Conservation (phyloP, 768 basidiomycete genomes). For the Mycena chlorophos region DNA sequence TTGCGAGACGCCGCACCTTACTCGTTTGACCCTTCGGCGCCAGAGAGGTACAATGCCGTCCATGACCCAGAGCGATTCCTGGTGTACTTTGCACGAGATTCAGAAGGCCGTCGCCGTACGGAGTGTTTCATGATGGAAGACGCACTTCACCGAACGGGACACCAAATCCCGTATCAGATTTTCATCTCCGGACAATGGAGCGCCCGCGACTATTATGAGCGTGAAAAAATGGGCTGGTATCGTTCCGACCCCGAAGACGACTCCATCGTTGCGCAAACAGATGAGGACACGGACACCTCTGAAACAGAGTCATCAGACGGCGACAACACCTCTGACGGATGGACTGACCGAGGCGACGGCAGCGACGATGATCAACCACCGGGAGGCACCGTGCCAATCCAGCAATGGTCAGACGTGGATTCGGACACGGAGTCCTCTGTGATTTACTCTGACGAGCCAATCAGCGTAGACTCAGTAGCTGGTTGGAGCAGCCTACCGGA, state of each 20-base stretch:
- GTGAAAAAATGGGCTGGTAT: background rate
- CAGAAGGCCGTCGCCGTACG: no score
- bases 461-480: no score
- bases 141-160: background rate
- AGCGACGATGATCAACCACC: background rate
- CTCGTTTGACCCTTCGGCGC: background rate
- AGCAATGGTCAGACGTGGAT: background rate
- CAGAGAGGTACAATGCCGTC: background rate
- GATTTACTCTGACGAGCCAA: background rate
- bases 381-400: background rate
- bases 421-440: background rate
- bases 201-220: background rate
- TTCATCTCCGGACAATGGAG: background rate
- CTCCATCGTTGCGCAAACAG: background rate
- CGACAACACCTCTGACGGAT: slow-evolving; percentile 3
- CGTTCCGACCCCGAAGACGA: background rate
- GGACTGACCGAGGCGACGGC: no score
- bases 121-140: background rate
- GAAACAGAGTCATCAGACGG: background rate
- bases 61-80: background rate
- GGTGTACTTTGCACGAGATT: background rate
- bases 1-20: background rate
- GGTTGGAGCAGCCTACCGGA: no score
- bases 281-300: background rate
- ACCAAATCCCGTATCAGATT: background rate